Evolutionary conservation across 2,329 filamentous ascomycete genomes (phyloP).

Genomic region (Fusarium veterinarium): DNA sequence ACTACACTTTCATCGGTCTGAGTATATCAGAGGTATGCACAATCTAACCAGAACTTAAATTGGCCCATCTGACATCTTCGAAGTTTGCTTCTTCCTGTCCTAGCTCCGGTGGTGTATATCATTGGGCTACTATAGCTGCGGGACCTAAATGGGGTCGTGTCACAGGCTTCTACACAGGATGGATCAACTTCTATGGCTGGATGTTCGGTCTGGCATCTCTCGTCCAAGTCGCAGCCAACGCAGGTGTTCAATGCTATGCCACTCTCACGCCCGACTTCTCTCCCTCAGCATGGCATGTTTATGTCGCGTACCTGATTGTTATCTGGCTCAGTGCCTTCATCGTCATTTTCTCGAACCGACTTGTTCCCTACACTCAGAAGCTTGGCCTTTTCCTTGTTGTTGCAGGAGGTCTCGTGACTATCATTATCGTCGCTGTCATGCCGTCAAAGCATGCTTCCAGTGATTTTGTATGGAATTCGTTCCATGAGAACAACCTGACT

Average conservation of each 20-base stretch:
- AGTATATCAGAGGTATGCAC: constrained; percentile 39
- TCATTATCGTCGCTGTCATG: constrained; percentile 38
- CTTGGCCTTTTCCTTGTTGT: constrained; percentile 39
- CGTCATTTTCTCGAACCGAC: constrained; percentile 40
- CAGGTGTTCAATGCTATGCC: constrained; percentile 40
- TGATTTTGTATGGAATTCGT: constrained; percentile 40
- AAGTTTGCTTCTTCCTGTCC: constrained; percentile 43
- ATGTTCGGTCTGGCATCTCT: constrained; percentile 44
- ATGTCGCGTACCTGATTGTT: constrained; percentile 38
- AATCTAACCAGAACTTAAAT: fast-evolving
- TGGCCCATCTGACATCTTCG: background rate
- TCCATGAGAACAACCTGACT: constrained; percentile 41
- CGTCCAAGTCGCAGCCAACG: constrained; percentile 41
- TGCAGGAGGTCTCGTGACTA: constrained; percentile 39
- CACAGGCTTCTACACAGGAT: constrained; percentile 41
- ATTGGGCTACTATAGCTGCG: constrained; percentile 42
- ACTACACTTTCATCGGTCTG: constrained; percentile 41
- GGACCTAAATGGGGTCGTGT: constrained; percentile 41
- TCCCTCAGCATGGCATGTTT: constrained; percentile 39
- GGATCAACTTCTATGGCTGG: constrained; percentile 47
- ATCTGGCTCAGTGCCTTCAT: constrained; percentile 35
- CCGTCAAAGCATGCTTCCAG: constrained; percentile 34
- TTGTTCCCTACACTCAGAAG: constrained; percentile 42
- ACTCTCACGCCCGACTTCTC: constrained; percentile 29
- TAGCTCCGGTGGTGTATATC: constrained; percentile 41